Conservation (phyloP, 495 filamentous ascomycete genomes). For the Bacidia gigantensis region DNA sequence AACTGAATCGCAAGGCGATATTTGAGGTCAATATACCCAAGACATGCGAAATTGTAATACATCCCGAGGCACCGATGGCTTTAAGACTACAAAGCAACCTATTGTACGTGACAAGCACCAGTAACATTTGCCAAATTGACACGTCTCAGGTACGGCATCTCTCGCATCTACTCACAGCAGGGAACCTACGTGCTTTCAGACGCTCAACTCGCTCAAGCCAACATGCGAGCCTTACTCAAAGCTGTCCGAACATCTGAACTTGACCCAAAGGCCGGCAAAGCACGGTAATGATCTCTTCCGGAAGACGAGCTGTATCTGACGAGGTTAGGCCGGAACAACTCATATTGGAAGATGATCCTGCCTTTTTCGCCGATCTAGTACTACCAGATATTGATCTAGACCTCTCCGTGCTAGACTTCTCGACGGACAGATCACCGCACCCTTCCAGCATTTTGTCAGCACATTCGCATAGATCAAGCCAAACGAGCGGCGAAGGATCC, state of each 20-base stretch:
- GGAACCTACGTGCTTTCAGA: conserved; percentile 74
- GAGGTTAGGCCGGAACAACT: conserved; percentile 59
- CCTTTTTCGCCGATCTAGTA: conserved; percentile 59
- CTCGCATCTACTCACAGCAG: conserved; percentile 74
- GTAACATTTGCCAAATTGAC: conserved; percentile 1
- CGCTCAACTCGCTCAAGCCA: conserved; percentile 58
- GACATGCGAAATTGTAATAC: conserved; percentile 73
- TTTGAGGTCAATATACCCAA: conserved; percentile 73
- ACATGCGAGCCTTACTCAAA: conserved; percentile 52
- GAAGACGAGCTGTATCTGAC: background rate
- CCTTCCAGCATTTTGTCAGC: conserved; percentile 24
- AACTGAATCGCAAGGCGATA: conserved; percentile 76
- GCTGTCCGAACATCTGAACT: conserved; percentile 41
- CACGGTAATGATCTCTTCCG: conserved; percentile 37
- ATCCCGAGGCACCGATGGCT: conserved; percentile 78
- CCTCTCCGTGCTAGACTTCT: conserved; percentile 25
- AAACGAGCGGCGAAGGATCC: conserved; percentile 17
- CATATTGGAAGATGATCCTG: conserved; percentile 67
- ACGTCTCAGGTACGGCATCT: conserved; percentile 54
- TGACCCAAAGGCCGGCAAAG: conserved; percentile 57
- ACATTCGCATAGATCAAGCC: conserved; percentile 23
- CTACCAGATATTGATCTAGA: conserved; percentile 47
- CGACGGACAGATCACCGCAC: conserved; percentile 21
- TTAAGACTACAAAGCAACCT: conserved; percentile 84
- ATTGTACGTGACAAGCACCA: conserved; percentile 35